phyloP scores from a whole-genome alignment of 1,284 basidiomycete species.

The Inonotus obliquus region DNA sequence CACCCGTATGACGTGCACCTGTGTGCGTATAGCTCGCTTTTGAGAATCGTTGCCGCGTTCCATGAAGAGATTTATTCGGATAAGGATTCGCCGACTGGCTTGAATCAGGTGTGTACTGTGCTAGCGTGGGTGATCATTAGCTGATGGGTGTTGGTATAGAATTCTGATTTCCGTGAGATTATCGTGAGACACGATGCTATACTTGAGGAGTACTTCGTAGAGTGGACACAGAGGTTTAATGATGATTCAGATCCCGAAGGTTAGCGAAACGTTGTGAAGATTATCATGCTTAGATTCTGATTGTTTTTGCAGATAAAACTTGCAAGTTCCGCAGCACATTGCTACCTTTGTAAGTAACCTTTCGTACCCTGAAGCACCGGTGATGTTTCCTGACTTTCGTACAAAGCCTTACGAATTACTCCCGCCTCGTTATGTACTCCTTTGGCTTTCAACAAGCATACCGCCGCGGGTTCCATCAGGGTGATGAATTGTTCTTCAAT shows the following conservation, averaged over 20 bases:
- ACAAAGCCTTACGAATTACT: conserved; percentile 65
- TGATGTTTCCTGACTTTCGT: not conserved
- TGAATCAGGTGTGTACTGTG: conserved; percentile 53
- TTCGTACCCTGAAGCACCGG: not conserved
- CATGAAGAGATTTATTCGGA: conserved; percentile 78
- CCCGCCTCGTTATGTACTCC: conserved; percentile 80
- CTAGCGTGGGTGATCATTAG: not conserved
- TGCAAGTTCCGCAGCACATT: conserved; percentile 62
- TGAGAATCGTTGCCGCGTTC: conserved; percentile 68
- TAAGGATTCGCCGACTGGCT: conserved; percentile 56
- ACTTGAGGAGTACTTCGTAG: conserved; percentile 53
- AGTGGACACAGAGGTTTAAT: conserved; percentile 56
- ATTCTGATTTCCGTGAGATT: conserved; percentile 60
- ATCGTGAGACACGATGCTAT: conserved; percentile 57
- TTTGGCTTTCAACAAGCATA: conserved; percentile 82
- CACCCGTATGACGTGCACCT: conserved; percentile 70
- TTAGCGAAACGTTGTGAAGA: conserved; percentile 23
- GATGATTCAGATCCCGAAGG: conserved; percentile 52
- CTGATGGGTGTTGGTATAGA: conserved; percentile 33
- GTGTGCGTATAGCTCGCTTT: conserved; percentile 63
- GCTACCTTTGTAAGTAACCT: conserved; percentile 64
- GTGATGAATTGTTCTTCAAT: conserved; percentile 62
- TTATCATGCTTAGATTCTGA: conserved; percentile 1
- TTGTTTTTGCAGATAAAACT: conserved; percentile 43
- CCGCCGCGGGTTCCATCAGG: conserved; percentile 57